Percentiles rank a stretch among this genome's conserved stretches.
These are phyloP conservation scores for Nematodospora anomalae DNA, from an alignment of 1,139 yeast species.

Conservation along the genomic window DNA sequence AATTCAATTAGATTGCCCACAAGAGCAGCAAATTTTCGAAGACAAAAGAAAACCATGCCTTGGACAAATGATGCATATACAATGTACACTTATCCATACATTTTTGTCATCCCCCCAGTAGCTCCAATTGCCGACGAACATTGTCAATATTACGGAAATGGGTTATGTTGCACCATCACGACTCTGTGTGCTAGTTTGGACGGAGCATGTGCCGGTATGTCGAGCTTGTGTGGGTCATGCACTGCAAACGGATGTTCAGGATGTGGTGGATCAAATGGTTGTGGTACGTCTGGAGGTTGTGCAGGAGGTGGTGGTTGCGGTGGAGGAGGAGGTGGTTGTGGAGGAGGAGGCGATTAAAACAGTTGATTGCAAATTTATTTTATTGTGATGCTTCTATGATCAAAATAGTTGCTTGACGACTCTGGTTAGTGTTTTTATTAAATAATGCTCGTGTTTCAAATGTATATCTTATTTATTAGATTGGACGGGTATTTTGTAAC, in stretches of 20 bases:
- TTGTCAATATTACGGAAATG: constrained; percentile 2
- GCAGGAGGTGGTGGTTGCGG: constrained; percentile 1
- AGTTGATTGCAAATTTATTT: no score
- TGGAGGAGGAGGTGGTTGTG: constrained; percentile 1
- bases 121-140: constrained; percentile 5
- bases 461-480: no score
- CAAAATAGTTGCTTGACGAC: no score
- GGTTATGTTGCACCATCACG: constrained; percentile 7
- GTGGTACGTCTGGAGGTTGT: not conserved
- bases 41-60: constrained; percentile 3
- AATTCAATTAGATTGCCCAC: constrained; percentile 18
- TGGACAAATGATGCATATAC: constrained; percentile 7
- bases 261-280: not conserved
- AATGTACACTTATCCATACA: constrained; percentile 3
- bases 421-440: no score
- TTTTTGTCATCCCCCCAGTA: constrained; percentile 8
- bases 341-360: not conserved
- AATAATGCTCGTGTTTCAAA: no score
- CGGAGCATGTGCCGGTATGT: not conserved
- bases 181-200: constrained; percentile 1
- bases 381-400: no score
- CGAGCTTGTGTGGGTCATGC: no score
- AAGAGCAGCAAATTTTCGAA: constrained; percentile 3
- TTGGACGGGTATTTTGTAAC: no score
- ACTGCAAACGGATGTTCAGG: not conserved